Conservation (phyloP, 2,329 filamentous ascomycete genomes). For the Fusarium tjaetaba region DNA sequence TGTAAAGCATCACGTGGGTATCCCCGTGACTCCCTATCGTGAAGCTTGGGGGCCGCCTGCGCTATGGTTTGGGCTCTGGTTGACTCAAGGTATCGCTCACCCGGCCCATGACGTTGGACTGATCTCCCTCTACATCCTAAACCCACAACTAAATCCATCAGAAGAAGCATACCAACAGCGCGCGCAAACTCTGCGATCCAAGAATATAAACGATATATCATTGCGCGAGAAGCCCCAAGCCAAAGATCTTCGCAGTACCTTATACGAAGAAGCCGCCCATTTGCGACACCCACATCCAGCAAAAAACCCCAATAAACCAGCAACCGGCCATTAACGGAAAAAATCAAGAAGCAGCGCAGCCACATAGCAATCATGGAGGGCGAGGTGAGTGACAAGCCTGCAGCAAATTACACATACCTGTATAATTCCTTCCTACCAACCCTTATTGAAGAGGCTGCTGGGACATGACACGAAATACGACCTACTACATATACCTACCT, state of each 20-base stretch:
- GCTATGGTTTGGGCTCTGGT: conserved; percentile 4
- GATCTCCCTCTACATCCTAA: conserved; percentile 30
- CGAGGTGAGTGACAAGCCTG: conserved; percentile 36
- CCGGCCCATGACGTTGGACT: conserved; percentile 37
- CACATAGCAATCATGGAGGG: conserved; percentile 38
- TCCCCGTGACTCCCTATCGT: conserved; percentile 19
- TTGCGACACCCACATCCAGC: conserved; percentile 29
- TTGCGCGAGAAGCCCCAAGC: conserved; percentile 4
- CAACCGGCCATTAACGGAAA: conserved; percentile 16
- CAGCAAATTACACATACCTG: neutral
- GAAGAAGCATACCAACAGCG: conserved; percentile 9
- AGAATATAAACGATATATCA: neutral
- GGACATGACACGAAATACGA: neutral
- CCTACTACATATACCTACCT: neutral
- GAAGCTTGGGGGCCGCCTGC: conserved; percentile 14
- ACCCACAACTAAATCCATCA: conserved; percentile 29
- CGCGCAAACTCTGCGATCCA: neutral
- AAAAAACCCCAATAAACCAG: conserved; percentile 16
- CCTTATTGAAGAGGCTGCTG: neutral
- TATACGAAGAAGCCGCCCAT: conserved; percentile 12
- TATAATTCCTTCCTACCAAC: neutral
- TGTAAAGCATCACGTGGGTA: conserved; percentile 1
- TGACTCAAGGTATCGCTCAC: conserved; percentile 31
- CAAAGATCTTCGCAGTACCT: conserved; percentile 1
- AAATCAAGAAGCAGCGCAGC: conserved; percentile 16